phyloP scores from a whole-genome alignment of 2,329 filamentous ascomycete species.

The Aspergillus cejpii region DNA sequence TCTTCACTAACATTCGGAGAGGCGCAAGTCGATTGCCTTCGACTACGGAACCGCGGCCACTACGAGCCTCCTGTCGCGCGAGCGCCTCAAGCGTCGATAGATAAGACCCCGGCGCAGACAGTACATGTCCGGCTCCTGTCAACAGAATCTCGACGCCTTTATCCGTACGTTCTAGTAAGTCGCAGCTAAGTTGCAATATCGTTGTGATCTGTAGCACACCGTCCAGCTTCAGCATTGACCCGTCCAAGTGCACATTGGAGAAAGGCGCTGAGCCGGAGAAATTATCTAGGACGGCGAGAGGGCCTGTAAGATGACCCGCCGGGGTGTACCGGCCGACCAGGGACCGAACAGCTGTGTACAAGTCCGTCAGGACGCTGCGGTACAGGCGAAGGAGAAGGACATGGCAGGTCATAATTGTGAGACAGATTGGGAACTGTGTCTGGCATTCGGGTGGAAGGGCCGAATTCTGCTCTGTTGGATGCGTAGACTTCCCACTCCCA shows the following conservation, averaged over 20 bases:
- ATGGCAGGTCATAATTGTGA: slow-evolving; percentile 1
- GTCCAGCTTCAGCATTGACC: neutral
- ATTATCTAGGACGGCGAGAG: neutral
- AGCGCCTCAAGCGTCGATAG: neutral
- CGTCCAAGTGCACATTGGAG: neutral
- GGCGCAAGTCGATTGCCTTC: neutral
- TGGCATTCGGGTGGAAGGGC: slow-evolving; percentile 1
- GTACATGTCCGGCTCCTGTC: neutral
- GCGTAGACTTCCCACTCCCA: neutral
- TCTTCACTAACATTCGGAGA: neutral
- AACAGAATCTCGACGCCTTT: neutral
- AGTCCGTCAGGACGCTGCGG: neutral
- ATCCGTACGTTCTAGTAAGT: neutral
- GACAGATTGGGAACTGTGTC: slow-evolving; percentile 3
- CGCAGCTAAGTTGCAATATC: neutral
- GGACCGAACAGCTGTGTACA: neutral
- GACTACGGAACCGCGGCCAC: neutral
- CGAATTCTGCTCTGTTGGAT: neutral
- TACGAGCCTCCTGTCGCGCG: neutral
- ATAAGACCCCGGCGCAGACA: neutral
- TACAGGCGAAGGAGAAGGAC: slow-evolving; percentile 1
- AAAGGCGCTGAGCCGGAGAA: neutral
- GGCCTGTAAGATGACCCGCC: neutral
- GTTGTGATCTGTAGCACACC: neutral
- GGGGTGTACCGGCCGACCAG: neutral